Evolutionary conservation across 2,329 filamentous ascomycete species (phyloP), one percentile per base, ranked within the genome.

Genomic region (Neophaeococcomyces mojaviensis): DNA sequence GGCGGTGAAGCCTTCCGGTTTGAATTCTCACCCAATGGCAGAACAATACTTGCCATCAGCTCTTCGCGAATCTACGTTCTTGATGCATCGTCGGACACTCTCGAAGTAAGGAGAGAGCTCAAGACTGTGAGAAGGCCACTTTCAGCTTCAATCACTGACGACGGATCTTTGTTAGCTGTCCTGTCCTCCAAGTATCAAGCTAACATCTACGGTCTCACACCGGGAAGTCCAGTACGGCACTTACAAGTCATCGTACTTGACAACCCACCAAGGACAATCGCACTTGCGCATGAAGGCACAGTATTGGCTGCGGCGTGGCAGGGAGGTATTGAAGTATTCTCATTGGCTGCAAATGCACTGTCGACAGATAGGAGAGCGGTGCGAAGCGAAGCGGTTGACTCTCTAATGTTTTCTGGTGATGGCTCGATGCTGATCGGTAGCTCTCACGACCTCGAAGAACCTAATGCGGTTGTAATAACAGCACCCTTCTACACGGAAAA

Each of bases 1-100:
- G 84, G 84, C 28, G 86, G 86, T 26, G 88, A 94, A 63, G 86
- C 86, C 37, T 86, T 94, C 68, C 84, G 87, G 45, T 94, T 94
- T 63, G 81, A 78, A 51, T 79, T 87, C 49, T 94, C 88, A 2
- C 80, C 86, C 4, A 79, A 76, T 44, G 87, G 86, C 2, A 80
- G 83, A 54, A 78, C 82, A 55, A 67, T 94, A 24, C 74, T 94
- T 33, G 87, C 85, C 42, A 86, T 88, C 63, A 94, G 87, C 64
- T 94, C 88, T 31, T 89, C 87, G 10, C 76, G 88, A 47, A 86
- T 94, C 53, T 84, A 89, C 57, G 77, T 94, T 28, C 69, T 94
- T 42, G 82, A 90, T 60, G 71, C 86, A 3, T 74, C 76, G 18
- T 71, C 71, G 1, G 65, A 77, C 31, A 70, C 76, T 4, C 67